Base-by-base conservation (phyloP, 2,329 filamentous ascomycete species). In the Cordyceps fumosorosea region DNA sequence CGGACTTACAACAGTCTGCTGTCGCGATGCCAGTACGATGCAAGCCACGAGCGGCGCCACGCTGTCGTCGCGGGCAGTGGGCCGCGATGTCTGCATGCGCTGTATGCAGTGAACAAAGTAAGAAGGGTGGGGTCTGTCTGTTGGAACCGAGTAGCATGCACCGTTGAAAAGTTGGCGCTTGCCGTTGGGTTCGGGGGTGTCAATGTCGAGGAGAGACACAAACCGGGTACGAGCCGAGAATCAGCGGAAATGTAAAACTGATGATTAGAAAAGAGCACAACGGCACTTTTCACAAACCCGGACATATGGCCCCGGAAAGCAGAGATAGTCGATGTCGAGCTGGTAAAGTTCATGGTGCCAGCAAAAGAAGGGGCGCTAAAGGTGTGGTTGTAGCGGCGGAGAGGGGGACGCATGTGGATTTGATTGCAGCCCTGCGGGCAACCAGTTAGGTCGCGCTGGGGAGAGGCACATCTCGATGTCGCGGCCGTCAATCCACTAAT, bases 401-500 rank as follows among this genome's bases (percentile, higher is more conserved):
- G 42, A 48, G 29, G 16, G 11, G n/a, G 20, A 11, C 2, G 10
- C 4, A 11, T 18, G 16, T n/a, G 11, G 40, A n/a, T 47, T 47
- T 22, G 22, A n/a, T 51, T 26, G 55, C 44, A 50, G 29, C 42
- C 37, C 11, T 20, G 18, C 22, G 14, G 20, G 8, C 26, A 47
- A 45, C 57, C 57, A 60, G 34, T 60, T 22, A 53, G 48, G 37
- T 52, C 45, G n/a, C 48, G 26, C 5, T 20, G 44, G 37, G 37
- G 5, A 8, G 37, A 54, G n/a, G 57, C 50, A 32, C 34, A 60
- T 60, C 57, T 60, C 57, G 57, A 60, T 60, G 57, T 45, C 40
- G 37, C 2, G 48, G n/a, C 57, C 45, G 24, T 6, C 40, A 51
- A 37, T 44, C 50, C 40, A 47, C 50, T 53, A 34, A 45, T 60